A percentile compares a stretch with the other conserved stretches of the same genome.
phyloP scores from a whole-genome alignment of 2,329 filamentous ascomycete genomes.

The Trichoderma oligosporum region DNA sequence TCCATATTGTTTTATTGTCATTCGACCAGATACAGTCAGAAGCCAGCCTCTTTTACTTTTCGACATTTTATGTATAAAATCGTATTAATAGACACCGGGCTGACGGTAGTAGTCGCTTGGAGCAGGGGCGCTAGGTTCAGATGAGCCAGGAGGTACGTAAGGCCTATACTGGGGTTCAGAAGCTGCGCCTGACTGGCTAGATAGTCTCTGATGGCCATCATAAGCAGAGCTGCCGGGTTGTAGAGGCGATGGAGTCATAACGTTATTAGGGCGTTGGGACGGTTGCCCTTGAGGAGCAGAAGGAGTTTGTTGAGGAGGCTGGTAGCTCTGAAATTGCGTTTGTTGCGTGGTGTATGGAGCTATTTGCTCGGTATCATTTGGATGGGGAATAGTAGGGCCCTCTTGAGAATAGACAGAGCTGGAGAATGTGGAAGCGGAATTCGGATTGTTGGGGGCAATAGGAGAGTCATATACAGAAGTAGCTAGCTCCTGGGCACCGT shows the following conservation, averaged over 20 bases:
- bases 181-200: constrained; percentile 39
- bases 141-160: constrained; percentile 48
- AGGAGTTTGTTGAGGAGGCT: constrained; percentile 36
- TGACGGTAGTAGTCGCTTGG: constrained; percentile 57
- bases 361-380: constrained; percentile 29
- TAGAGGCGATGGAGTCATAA: constrained; percentile 42
- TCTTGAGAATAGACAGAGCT: constrained; percentile 49
- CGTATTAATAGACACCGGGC: constrained; percentile 32
- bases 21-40: not conserved
- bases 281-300: constrained; percentile 36
- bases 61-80: not conserved
- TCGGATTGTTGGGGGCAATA: constrained; percentile 51
- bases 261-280: constrained; percentile 34
- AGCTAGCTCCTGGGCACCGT: constrained; percentile 67
- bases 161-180: constrained; percentile 53
- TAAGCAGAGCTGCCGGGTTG: constrained; percentile 45
- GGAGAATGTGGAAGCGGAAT: constrained; percentile 42
- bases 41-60: not conserved
- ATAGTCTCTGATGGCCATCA: constrained; percentile 49
- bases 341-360: constrained; percentile 30
- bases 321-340: constrained; percentile 43
- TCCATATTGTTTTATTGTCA: not conserved
- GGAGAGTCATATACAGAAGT: constrained; percentile 76
- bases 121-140: constrained; percentile 46
- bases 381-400: constrained; percentile 34